phyloP scores from a whole-genome alignment of 331 rosid species.

The Spiraea crenata region DNA sequence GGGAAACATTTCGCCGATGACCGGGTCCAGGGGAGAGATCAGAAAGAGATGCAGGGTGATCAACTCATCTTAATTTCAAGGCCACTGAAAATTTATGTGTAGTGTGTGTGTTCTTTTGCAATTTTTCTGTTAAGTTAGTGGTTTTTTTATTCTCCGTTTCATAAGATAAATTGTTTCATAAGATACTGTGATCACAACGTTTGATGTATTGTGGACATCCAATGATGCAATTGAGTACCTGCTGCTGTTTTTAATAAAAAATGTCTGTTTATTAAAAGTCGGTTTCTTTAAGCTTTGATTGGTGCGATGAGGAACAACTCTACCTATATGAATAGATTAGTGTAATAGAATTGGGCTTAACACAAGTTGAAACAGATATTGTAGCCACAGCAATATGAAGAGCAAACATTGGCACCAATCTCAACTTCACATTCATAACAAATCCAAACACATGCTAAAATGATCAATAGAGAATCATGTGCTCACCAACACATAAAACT shows the following conservation, averaged over 20 bases:
- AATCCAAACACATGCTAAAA: too few species aligned
- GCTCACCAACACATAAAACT: too few species aligned
- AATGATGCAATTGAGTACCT: background rate
- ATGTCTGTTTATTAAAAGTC: background rate
- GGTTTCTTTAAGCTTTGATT: too few species aligned
- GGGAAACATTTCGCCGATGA: slow-evolving; percentile 84
- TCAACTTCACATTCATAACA: too few species aligned
- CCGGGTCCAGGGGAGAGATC: slow-evolving; percentile 76
- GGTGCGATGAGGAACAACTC: too few species aligned
- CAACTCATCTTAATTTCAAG: slow-evolving; percentile 20
- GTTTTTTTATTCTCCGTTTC: slow-evolving; percentile 10
- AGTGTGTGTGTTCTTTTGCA: background rate
- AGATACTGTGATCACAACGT: slow-evolving; percentile 10
- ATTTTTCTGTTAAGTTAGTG: background rate
- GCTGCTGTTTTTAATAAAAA: slow-evolving; percentile 6
- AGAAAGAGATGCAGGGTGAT: slow-evolving; percentile 61
- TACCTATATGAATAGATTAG: too few species aligned
- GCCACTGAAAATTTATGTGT: background rate
- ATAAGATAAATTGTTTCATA: background rate
- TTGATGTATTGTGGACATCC: slow-evolving; percentile 12
- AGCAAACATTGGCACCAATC: too few species aligned
- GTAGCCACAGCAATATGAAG: too few species aligned
- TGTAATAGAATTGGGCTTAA: background rate
- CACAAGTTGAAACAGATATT: too few species aligned
- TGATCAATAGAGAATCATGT: too few species aligned